Evolutionary conservation across 495 filamentous ascomycete species (phyloP).

Genomic region (Barbatosphaeria neglecta): DNA sequence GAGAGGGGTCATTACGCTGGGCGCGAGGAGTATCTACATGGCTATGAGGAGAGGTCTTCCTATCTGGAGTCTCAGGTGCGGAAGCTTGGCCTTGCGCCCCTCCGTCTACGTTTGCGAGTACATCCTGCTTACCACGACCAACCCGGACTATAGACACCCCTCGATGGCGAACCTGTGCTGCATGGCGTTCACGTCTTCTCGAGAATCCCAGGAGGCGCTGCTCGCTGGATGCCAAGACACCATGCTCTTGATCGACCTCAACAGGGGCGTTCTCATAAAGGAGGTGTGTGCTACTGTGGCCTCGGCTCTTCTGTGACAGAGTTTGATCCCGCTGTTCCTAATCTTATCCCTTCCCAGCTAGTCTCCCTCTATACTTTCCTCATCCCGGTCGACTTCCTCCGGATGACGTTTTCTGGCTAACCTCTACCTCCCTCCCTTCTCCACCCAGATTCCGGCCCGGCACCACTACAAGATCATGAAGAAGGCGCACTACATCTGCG

Average conservation of each 20-base stretch:
- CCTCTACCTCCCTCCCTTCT: no score
- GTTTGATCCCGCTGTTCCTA: not conserved
- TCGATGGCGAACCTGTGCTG: conserved; percentile 76
- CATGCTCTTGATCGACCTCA: conserved; percentile 85
- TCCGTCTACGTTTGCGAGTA: not conserved
- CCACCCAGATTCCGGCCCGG: conserved; percentile 50
- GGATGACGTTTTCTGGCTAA: no score
- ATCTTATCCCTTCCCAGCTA: no score
- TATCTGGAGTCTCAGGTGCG: conserved; percentile 71
- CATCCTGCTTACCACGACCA: conserved; percentile 1
- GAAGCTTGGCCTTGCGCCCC: not conserved
- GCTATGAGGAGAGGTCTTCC: conserved; percentile 65
- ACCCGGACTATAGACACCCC: conserved; percentile 37
- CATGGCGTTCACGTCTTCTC: conserved; percentile 87
- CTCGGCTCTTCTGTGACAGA: not conserved
- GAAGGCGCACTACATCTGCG: conserved; percentile 78
- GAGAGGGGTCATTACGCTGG: conserved; percentile 70
- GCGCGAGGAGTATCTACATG: conserved; percentile 73
- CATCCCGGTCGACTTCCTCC: no score
- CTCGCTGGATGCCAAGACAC: conserved; percentile 74
- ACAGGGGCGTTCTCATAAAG: conserved; percentile 70
- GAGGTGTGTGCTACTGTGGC: conserved; percentile 29
- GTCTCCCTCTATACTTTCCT: no score
- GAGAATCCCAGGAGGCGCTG: conserved; percentile 67
- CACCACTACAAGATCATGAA: conserved; percentile 84